These are phyloP conservation scores for Aquilaria sinensis DNA, from an alignment of 345 rosid species.

Conservation along the genomic window DNA sequence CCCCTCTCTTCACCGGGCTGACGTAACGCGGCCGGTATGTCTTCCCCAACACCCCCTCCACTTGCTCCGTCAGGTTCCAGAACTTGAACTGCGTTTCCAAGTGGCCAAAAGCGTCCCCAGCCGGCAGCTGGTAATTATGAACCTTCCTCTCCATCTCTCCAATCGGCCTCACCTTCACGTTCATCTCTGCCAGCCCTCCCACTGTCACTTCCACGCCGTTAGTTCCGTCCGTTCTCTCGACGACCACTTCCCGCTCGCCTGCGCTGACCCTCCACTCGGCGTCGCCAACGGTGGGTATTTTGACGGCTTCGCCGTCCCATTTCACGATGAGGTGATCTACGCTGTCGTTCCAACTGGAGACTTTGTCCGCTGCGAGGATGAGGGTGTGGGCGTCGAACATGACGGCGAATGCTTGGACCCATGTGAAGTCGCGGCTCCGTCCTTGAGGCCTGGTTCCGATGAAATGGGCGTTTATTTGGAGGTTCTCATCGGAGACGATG, in stretches of 20 bases:
- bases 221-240: constrained; percentile 60
- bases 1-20: constrained; percentile 67
- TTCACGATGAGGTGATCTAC: constrained; percentile 47
- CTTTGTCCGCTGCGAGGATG: constrained; percentile 49
- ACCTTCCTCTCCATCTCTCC: constrained; percentile 57
- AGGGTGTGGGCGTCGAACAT: constrained; percentile 69
- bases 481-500: constrained; percentile 60
- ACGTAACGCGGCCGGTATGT: constrained; percentile 59
- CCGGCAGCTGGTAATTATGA: constrained; percentile 66
- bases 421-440: constrained; percentile 78
- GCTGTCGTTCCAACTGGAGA: constrained; percentile 48
- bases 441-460: constrained; percentile 79
- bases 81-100: constrained; percentile 78
- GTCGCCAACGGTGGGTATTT: constrained; percentile 56
- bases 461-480: constrained; percentile 86
- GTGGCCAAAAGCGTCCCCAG: constrained; percentile 62
- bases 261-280: constrained; percentile 47
- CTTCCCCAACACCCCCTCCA: constrained; percentile 79
- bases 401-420: constrained; percentile 79
- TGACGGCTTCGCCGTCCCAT: constrained; percentile 45
- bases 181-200: constrained; percentile 47
- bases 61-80: constrained; percentile 38
- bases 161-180: constrained; percentile 49
- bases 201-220: constrained; percentile 47
- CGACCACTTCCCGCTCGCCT: constrained; percentile 35